phyloP scores from a whole-genome alignment of 192 early-diverging fungal genomes.

The Dissophora globulifera region DNA sequence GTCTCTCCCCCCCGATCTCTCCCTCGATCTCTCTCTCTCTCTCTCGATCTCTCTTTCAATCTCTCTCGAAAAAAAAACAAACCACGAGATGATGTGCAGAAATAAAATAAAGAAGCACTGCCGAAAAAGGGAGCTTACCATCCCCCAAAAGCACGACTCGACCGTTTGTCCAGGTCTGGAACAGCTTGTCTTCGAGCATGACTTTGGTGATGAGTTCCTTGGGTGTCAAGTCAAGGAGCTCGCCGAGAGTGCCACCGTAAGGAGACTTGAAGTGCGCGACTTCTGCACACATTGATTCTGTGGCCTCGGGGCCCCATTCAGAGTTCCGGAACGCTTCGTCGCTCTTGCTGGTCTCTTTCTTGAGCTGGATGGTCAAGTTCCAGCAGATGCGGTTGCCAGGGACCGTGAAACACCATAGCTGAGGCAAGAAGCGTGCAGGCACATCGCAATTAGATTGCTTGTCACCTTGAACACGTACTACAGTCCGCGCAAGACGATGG shows the following conservation, averaged over 20 bases:
- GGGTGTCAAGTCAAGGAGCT: conserved; percentile 7
- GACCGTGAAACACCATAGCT: not conserved
- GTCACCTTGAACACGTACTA: not conserved
- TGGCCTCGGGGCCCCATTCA: conserved; percentile 3
- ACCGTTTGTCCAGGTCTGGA: conserved; percentile 8
- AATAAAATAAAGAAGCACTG: not conserved
- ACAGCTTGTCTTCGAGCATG: conserved; percentile 6
- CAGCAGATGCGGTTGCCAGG: conserved; percentile 6
- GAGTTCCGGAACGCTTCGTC: conserved; percentile 8
- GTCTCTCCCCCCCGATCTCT: too few relatives aligned
- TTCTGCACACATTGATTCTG: not conserved
- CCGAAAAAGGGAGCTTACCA: conserved; percentile 3
- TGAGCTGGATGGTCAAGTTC: not conserved
- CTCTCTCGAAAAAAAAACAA: too few relatives aligned
- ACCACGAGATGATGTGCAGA: not conserved
- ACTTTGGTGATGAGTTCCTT: not conserved
- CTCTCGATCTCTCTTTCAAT: too few relatives aligned
- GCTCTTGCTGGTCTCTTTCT: conserved; percentile 1
- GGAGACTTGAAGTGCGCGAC: not conserved
- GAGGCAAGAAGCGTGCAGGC: not conserved
- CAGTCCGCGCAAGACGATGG: not conserved
- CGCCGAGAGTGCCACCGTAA: not conserved
- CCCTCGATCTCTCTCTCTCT: too few relatives aligned
- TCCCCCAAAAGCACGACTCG: conserved; percentile 9
- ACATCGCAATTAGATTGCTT: not conserved